A percentile compares a stretch with the other conserved stretches of the same genome.
Evolutionary conservation across 176 grass and related monocot species (phyloP).

Genomic region (Oryza brachyantha): DNA sequence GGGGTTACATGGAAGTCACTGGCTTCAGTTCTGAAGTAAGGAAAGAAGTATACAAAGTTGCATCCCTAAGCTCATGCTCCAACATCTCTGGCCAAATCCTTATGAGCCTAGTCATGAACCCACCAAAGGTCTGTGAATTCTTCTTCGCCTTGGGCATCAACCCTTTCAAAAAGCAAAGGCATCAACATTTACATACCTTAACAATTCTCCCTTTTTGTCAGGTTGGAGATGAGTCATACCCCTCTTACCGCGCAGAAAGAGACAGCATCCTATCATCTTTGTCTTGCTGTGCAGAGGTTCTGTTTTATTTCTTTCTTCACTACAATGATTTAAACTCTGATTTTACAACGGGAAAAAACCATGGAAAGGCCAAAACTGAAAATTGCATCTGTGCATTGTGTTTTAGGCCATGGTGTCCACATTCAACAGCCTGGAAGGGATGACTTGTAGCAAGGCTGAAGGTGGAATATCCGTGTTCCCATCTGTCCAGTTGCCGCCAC

Average conservation of each 20-base stretch:
- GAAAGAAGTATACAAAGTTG: constrained; percentile 93
- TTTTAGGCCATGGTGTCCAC: constrained; percentile 61
- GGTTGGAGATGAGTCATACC: constrained; percentile 78
- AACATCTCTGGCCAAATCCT: constrained; percentile 95
- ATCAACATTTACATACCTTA: not conserved
- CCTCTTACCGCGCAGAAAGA: constrained; percentile 53
- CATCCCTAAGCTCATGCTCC: constrained; percentile 91
- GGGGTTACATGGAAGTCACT: constrained; percentile 95
- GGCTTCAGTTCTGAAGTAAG: constrained; percentile 77
- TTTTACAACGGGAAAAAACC: not conserved
- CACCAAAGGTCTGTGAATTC: constrained; percentile 67
- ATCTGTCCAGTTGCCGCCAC: constrained; percentile 47
- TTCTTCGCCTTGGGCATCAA: not conserved
- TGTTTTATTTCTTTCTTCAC: constrained; percentile 1
- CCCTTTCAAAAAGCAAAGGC: not conserved
- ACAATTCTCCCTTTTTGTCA: constrained; percentile 38
- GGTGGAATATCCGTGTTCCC: constrained; percentile 92
- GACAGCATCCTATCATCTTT: constrained; percentile 55
- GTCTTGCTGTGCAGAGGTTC: constrained; percentile 62
- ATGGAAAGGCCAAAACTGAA: not conserved
- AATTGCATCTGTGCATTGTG: not conserved
- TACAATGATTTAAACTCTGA: not conserved
- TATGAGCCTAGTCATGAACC: constrained; percentile 89
- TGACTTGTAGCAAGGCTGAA: constrained; percentile 77
- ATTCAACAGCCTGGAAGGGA: constrained; percentile 66